phyloP scores from a whole-genome alignment of 208 protist species.

The Leishmania amazonensis region DNA sequence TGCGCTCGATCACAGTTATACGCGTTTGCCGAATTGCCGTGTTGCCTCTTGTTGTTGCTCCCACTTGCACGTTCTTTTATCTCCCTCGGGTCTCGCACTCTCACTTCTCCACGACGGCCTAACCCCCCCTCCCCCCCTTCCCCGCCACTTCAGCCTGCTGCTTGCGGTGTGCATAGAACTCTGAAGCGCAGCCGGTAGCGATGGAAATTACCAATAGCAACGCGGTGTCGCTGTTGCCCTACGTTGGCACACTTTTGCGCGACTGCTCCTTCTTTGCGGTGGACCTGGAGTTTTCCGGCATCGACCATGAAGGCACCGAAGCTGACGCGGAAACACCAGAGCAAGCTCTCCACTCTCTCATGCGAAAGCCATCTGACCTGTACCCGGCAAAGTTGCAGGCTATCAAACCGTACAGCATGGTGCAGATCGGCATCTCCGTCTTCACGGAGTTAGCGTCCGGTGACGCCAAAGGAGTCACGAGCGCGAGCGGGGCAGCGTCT shows the following conservation, averaged over 20 bases:
- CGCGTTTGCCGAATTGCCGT: background rate
- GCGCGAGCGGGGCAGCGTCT: too few species aligned
- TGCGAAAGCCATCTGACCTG: conserved; percentile 27
- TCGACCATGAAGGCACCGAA: conserved; percentile 25
- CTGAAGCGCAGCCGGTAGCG: background rate
- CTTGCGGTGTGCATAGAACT: background rate
- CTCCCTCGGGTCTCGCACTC: background rate
- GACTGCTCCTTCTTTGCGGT: conserved; percentile 49
- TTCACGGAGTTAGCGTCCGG: conserved; percentile 33
- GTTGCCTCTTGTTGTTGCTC: background rate
- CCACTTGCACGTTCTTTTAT: background rate
- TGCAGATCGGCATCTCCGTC: conserved; percentile 70
- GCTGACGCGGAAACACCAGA: background rate
- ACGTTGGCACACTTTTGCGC: conserved; percentile 32
- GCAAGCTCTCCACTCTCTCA: conserved; percentile 20
- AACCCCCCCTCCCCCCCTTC: background rate
- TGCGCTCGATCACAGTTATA: too few species aligned
- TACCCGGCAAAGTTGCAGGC: conserved; percentile 44
- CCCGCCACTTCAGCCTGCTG: background rate
- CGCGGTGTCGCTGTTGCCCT: conserved; percentile 19
- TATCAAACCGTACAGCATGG: conserved; percentile 37
- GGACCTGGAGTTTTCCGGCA: conserved; percentile 73
- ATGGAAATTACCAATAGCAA: conserved; percentile 56
- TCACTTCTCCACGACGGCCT: background rate
- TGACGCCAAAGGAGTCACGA: background rate